Conservation (phyloP, 1,284 basidiomycete species). For the Mycosarcoma maydis region DNA sequence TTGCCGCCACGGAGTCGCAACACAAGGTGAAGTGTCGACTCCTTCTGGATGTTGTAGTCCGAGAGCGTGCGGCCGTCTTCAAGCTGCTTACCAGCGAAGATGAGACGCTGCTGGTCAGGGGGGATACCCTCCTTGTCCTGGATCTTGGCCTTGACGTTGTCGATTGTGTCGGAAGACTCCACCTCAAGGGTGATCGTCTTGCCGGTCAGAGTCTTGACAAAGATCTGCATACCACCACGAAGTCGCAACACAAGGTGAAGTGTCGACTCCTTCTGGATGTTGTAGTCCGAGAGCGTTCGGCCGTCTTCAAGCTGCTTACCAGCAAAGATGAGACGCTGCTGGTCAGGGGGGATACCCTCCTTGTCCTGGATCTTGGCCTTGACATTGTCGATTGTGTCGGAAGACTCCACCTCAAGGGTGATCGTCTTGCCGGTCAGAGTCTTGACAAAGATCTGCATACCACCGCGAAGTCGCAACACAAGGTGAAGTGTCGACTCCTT, state of each 20-base stretch:
- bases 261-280: constrained; percentile 66
- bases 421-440: constrained; percentile 98
- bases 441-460: constrained; percentile 69
- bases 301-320: constrained; percentile 70
- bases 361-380: constrained; percentile 66
- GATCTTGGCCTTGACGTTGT: no score
- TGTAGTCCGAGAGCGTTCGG: constrained; percentile 69
- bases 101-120: no score
- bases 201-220: no score
- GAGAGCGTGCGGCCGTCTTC: no score
- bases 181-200: no score
- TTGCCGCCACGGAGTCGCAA: constrained; percentile 63
- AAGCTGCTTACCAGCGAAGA: no score
- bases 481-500: constrained; percentile 58
- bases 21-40: no score
- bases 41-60: no score
- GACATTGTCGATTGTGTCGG: constrained; percentile 92
- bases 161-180: no score
- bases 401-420: constrained; percentile 86
- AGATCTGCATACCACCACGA: constrained; percentile 56
- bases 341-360: constrained; percentile 68
- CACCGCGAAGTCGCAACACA: constrained; percentile 83
- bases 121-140: no score
- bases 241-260: constrained; percentile 64
- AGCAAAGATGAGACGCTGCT: constrained; percentile 70